phyloP scores from a whole-genome alignment of 305 asterid species.

The Galium porrigens region DNA sequence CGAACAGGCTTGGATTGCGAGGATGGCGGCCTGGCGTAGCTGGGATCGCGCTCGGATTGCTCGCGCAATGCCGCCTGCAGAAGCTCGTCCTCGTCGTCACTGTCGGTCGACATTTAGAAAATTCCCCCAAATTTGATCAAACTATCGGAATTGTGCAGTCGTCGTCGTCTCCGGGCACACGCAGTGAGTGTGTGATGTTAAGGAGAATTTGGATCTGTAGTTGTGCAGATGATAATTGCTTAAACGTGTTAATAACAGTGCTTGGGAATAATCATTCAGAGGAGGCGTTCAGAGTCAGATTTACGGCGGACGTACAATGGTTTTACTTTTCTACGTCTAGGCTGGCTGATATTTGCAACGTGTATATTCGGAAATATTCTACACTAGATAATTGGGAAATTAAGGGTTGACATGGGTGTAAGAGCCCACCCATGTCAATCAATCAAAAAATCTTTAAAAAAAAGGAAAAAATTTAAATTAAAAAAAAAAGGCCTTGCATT shows the following conservation, averaged over 20 bases:
- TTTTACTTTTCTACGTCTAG: not conserved
- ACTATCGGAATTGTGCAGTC: not conserved
- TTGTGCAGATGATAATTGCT: not conserved
- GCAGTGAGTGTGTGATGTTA: slow-evolving; percentile 5
- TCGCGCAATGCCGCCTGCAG: slow-evolving; percentile 87
- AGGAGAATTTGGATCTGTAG: slow-evolving; percentile 13
- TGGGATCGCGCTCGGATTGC: slow-evolving; percentile 79
- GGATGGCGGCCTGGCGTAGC: slow-evolving; percentile 47
- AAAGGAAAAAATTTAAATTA: too few species aligned
- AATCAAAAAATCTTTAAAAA: too few species aligned
- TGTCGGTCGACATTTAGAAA: slow-evolving; percentile 54
- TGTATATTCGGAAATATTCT: not conserved
- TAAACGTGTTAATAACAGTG: not conserved
- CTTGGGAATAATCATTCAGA: not conserved
- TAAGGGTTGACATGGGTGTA: too few species aligned
- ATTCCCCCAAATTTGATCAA: not conserved
- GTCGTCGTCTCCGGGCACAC: slow-evolving; percentile 2
- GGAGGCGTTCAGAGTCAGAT: not conserved
- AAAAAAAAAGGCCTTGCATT: too few species aligned
- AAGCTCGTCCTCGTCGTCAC: slow-evolving; percentile 87
- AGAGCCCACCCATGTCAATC: too few species aligned
- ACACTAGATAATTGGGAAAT: not conserved
- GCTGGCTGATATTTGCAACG: not conserved
- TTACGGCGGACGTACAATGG: not conserved
- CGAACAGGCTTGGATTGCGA: slow-evolving; percentile 47